Conservation (phyloP, 164 flowering plant genomes). For the Cinnamomum chago region DNA sequence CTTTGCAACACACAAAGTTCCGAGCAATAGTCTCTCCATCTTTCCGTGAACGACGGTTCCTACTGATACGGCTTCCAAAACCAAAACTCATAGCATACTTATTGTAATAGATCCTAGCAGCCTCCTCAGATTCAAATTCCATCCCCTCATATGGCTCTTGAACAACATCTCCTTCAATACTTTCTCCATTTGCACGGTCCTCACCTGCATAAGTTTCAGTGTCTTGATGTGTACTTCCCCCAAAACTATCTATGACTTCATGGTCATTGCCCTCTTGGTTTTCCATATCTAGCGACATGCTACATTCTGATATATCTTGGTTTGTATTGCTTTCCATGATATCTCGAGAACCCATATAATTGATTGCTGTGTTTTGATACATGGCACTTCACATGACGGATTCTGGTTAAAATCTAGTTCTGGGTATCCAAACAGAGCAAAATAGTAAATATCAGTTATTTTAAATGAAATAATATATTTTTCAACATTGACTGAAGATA, state of each 20-base stretch:
- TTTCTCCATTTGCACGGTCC: neutral
- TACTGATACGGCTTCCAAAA: constrained; percentile 16
- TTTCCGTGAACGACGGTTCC: constrained; percentile 17
- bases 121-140: constrained; percentile 23
- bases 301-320: constrained; percentile 1
- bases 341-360: constrained; percentile 1
- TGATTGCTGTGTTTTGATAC: neutral
- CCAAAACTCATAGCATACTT: constrained; percentile 16
- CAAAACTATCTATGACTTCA: neutral
- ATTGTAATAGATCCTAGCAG: constrained; percentile 19
- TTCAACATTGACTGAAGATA: neutral
- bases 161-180: neutral
- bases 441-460: neutral
- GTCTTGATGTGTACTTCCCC: neutral
- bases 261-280: neutral
- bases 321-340: constrained; percentile 9
- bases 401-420: neutral
- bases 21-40: constrained; percentile 16
- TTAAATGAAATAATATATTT: too few relatives aligned
- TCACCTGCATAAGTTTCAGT: neutral
- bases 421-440: neutral
- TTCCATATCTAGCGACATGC: neutral
- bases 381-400: constrained; percentile 1
- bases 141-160: constrained; percentile 19
- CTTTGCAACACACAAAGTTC: constrained; percentile 17